Conservation (phyloP, 352 stramenopile species). For the Phytophthora vignae region DNA sequence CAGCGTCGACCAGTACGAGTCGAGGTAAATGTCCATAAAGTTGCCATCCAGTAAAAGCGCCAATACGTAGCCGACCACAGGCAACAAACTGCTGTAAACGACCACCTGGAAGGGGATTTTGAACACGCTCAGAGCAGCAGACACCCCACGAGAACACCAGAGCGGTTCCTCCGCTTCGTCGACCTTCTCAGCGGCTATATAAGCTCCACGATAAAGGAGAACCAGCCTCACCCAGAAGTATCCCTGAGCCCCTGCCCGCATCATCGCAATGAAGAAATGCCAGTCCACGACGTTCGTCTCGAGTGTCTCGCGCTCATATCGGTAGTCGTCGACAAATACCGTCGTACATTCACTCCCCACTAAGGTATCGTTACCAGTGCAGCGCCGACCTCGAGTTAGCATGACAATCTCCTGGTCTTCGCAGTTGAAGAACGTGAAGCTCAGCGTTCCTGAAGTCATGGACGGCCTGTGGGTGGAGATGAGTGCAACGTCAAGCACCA, state of each 20-base stretch:
- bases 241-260: conserved; percentile 44
- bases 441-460: conserved; percentile 9
- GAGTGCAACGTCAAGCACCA: conserved; percentile 36
- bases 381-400: conserved; percentile 38
- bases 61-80: conserved; percentile 42
- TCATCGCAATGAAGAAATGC: conserved; percentile 34
- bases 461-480: conserved; percentile 24
- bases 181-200: conserved; percentile 1
- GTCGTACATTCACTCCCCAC: conserved; percentile 23
- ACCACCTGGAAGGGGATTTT: conserved; percentile 64
- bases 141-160: conserved; percentile 3
- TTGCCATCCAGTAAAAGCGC: conserved; percentile 53
- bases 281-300: conserved; percentile 49
- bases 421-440: conserved; percentile 10
- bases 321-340: conserved; percentile 62
- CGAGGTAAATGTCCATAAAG: conserved; percentile 51
- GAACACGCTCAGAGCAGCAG: conserved; percentile 26
- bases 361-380: neutral
- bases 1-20: conserved; percentile 43
- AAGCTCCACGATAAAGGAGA: conserved; percentile 41
- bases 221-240: conserved; percentile 57
- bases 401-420: conserved; percentile 44
- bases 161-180: too few relatives aligned
- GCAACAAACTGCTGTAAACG: conserved; percentile 56
- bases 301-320: conserved; percentile 51